Base-by-base conservation (phyloP, 2,329 filamentous ascomycete genomes). In the Aspergillus brasiliensis region DNA sequence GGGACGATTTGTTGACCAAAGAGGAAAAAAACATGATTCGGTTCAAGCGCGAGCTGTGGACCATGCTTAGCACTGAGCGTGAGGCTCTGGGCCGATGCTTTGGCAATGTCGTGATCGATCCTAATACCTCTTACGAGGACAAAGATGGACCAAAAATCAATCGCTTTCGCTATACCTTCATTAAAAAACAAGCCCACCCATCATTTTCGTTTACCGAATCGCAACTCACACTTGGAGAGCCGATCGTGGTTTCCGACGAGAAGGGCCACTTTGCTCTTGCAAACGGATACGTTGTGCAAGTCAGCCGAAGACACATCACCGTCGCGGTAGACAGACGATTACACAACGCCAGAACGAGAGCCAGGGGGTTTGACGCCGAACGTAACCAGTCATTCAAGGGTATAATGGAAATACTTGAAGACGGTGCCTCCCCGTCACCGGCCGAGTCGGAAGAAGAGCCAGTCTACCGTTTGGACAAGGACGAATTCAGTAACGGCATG, bases 401-500 rank as follows among this genome's bases (percentile, higher is more conserved):
- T 51, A 94, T 97, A 65, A 97, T 97, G 91, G 91, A 96, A 65
- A 88, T 96, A 25, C 83, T 82, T 11, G 81, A 81, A 5, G 83
- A 87, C 67, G 85, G 83, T 1, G 59, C 72, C 55, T 58, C 59
- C 57, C 59, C 66, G 37, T 62, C 66, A 23, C 69, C 71, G 23
- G 63, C 67, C 61, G 81, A 80, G 37, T 78, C 77, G 0, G 78
- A 81, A 23, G 79, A 84, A 37, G 79, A 85, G 58, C 81, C 83
- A 5, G 76, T 84, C 42, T 99, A 97, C 69, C 89, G 95, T 23
- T 81, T 99, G 3, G 95, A 99, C 77, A 97, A 97, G 73, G 95
- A 99, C 69, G 95, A 99, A 72, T 99, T 99, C 76, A 96, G 92
- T 77, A 98, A 96, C 69, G 95, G 95, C 59, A 96, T 99, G 91